Evolutionary conservation across 129 eudicot genomes (phyloP).

Genomic region (Ambrosia artemisiifolia): DNA sequence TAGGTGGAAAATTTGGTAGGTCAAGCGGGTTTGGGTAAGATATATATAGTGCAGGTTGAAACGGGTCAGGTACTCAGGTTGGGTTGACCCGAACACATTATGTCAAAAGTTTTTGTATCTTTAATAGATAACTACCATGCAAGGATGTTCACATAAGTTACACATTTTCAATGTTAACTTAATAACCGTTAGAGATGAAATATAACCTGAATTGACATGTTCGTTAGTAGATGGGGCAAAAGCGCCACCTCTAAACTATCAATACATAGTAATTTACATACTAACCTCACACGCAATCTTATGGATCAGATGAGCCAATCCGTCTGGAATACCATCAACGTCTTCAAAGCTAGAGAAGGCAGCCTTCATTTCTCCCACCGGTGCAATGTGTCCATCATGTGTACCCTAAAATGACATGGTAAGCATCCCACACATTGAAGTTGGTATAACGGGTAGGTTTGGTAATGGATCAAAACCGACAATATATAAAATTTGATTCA

Average conservation of each 20-base stretch:
- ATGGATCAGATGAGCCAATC: constrained; percentile 51
- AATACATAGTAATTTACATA: background rate
- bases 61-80: no score
- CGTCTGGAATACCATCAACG: constrained; percentile 60
- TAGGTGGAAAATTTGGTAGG: no score
- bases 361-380: constrained; percentile 42
- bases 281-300: constrained; percentile 79
- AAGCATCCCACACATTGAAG: background rate
- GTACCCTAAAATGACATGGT: constrained; percentile 41
- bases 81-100: no score
- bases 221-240: no score
- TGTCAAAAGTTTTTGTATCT: no score
- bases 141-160: background rate
- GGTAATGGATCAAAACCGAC: background rate
- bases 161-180: no score
- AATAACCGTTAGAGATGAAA: no score
- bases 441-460: background rate
- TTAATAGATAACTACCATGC: background rate
- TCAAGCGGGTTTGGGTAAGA: no score
- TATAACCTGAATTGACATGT: no score
- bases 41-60: no score
- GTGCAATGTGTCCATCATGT: constrained; percentile 16
- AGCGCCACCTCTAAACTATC: background rate
- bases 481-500: no score
- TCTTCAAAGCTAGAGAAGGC: constrained; percentile 36